A percentile compares a stretch with the other conserved stretches of the same genome.
Conservation (phyloP, 2,329 filamentous ascomycete genomes). For the Fusarium sp. region DNA sequence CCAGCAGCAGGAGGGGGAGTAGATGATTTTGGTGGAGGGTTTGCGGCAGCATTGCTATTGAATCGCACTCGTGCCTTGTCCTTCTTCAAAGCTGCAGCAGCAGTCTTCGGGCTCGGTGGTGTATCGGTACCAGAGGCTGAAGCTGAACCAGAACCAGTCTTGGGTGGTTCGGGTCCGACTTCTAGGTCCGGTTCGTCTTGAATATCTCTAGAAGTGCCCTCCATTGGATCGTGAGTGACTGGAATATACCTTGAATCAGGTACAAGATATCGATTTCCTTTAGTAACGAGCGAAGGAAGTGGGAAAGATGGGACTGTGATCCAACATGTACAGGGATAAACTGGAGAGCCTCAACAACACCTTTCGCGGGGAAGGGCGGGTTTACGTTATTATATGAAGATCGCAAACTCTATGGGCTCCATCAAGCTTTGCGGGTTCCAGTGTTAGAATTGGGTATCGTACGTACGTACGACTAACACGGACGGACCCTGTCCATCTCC, state of each 20-base stretch:
- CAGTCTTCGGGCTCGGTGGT: conserved; percentile 17
- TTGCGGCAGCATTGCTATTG: conserved; percentile 54
- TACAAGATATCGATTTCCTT: neutral
- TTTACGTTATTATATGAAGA: conserved; percentile 30
- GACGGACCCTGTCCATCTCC: conserved; percentile 18
- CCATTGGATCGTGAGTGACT: conserved; percentile 25
- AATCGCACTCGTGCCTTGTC: conserved; percentile 59
- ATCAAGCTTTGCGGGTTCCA: conserved; percentile 4
- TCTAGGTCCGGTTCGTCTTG: conserved; percentile 37
- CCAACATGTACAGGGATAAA: conserved; percentile 14
- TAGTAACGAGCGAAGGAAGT: conserved; percentile 21
- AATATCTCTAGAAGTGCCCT: conserved; percentile 29
- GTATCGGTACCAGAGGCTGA: conserved; percentile 1
- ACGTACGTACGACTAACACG: conserved; percentile 19
- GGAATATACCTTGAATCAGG: neutral
- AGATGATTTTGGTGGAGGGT: conserved; percentile 34
- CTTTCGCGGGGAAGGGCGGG: conserved; percentile 23
- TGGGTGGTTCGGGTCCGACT: conserved; percentile 12
- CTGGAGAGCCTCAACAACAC: conserved; percentile 5
- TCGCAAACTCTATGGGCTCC: conserved; percentile 1
- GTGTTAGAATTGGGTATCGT: neutral
- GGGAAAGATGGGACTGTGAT: conserved; percentile 20
- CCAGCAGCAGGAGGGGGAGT: conserved; percentile 12
- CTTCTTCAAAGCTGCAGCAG: conserved; percentile 41
- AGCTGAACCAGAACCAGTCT: neutral